Conservation (phyloP, 495 filamentous ascomycete genomes). For the Alectoria sarmentosa region DNA sequence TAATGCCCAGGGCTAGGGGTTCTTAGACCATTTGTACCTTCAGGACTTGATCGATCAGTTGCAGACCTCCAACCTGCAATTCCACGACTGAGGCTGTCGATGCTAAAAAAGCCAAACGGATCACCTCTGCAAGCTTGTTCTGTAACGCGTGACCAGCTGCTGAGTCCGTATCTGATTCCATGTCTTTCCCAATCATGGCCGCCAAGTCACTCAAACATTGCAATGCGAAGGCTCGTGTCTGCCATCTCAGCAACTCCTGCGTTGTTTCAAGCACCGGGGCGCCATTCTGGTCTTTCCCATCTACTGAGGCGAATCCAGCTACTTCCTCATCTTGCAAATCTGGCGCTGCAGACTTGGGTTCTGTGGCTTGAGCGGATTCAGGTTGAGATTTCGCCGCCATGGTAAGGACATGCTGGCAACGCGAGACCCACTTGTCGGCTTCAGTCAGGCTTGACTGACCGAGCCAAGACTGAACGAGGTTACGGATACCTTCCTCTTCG, state of each 20-base stretch:
- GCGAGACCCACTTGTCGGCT: constrained; percentile 74
- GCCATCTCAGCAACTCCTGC: constrained; percentile 90
- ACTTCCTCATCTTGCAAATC: constrained; percentile 95
- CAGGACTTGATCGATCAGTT: constrained; percentile 86
- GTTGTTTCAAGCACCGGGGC: constrained; percentile 52
- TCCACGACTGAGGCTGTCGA: constrained; percentile 91
- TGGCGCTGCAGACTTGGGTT: constrained; percentile 45
- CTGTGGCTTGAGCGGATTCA: constrained; percentile 42
- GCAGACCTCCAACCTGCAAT: constrained; percentile 78
- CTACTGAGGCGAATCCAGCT: constrained; percentile 78
- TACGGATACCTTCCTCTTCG: constrained; percentile 64
- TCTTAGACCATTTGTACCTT: constrained; percentile 39
- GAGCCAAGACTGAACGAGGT: constrained; percentile 85
- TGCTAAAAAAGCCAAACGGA: constrained; percentile 94
- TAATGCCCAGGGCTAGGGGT: not conserved
- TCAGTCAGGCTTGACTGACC: constrained; percentile 75
- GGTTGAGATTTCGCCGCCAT: constrained; percentile 61
- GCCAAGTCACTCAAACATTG: constrained; percentile 83
- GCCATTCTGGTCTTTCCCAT: constrained; percentile 55
- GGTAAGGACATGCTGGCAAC: constrained; percentile 81
- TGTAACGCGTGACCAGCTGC: constrained; percentile 69
- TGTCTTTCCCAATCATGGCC: constrained; percentile 63
- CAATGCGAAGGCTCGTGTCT: constrained; percentile 92
- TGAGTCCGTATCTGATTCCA: constrained; percentile 60
- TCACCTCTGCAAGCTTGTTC: constrained; percentile 81